Evolutionary conservation across 1,139 yeast species (phyloP), one percentile per base, ranked within the genome.

Genomic region (Saccharomyces hybrid): DNA sequence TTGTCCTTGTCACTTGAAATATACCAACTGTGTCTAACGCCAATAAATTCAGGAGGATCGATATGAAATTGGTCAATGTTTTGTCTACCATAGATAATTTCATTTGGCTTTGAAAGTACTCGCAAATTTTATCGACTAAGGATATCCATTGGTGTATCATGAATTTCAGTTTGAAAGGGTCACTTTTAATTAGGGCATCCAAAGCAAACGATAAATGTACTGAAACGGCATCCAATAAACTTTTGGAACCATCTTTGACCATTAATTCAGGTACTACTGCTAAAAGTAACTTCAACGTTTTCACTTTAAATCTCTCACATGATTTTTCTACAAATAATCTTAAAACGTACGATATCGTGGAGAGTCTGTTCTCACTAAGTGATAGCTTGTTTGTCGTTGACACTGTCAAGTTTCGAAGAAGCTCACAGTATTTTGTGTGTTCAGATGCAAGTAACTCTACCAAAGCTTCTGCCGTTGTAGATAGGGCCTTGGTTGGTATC

Each of bases 381-480:
- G 60, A 52, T 54, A 57, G 65, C 59, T 61, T 63, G 63, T 60
- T 65, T 8, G 29, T 51, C 3, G 51, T 54, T 3, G 58, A 42
- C 11, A 57, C 57, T 16, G 42, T 42, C 7, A 28, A 46, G 26
- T 38, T 49, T 2, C 41, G 48, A 6, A 56, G n/a, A 28, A 59
- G 41, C 46, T 70, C 71, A 38, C 64, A 55, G 58, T 71, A 79
- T 6, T 72, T 61, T 0, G 64, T 61, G 32, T 72, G 66, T 55
- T 83, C 88, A 9, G 65, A 60, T 26, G 72, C 74, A 1, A 82
- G 71, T 38, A 73, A 64, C 3, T 70, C 71, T 20, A 80, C 71
- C 2, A 82, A 62, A 0, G 76, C 72, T 20, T 71, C 72, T 9
- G 73, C 58, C 8, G 80, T 59, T 0, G 64, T 51, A 0, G 61